Percentiles rank a stretch among this genome's conserved stretches.
These are phyloP conservation scores for Coniochaeta ligniaria DNA, from an alignment of 2,329 filamentous ascomycete species.

Conservation along the genomic window DNA sequence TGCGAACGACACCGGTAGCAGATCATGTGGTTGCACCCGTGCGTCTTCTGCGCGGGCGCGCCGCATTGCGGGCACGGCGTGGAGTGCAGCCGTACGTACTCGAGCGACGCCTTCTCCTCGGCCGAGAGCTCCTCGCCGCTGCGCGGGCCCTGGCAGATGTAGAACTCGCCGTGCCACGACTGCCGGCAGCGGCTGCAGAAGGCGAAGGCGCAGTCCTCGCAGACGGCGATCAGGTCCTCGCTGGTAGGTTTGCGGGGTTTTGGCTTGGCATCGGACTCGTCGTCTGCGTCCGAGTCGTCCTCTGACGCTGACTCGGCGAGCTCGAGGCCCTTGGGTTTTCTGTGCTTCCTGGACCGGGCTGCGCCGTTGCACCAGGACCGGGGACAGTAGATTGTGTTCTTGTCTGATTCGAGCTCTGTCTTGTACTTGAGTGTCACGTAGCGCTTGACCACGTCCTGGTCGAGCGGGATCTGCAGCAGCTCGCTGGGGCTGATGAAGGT, in stretches of 20 bases:
- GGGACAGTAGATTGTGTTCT: constrained; percentile 87
- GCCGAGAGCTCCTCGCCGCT: constrained; percentile 65
- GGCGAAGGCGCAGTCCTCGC: constrained; percentile 81
- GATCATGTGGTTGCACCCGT: constrained; percentile 96
- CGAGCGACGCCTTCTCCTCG: constrained; percentile 79
- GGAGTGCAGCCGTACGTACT: constrained; percentile 76
- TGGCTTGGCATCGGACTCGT: constrained; percentile 17
- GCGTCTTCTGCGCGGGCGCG: constrained; percentile 79
- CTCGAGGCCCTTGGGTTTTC: constrained; percentile 61
- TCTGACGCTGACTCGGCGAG: constrained; percentile 49
- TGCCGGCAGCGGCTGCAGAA: constrained; percentile 68
- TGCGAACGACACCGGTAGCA: constrained; percentile 86
- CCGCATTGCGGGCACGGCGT: constrained; percentile 85
- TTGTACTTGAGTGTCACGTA: constrained; percentile 91
- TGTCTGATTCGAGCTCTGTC: constrained; percentile 84
- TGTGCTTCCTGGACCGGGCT: constrained; percentile 67
- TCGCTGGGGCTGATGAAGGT: constrained; percentile 74
- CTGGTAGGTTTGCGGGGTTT: constrained; percentile 19
- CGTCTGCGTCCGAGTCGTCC: constrained; percentile 39
- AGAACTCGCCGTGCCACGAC: constrained; percentile 90
- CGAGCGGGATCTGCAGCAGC: constrained; percentile 67
- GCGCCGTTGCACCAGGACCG: constrained; percentile 88
- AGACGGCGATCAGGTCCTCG: constrained; percentile 69
- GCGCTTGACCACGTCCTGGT: constrained; percentile 67
- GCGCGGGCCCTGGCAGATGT: constrained; percentile 59